Base-by-base conservation (phyloP, 176 grass and related monocot species). In the Urochloa ruziziensis region DNA sequence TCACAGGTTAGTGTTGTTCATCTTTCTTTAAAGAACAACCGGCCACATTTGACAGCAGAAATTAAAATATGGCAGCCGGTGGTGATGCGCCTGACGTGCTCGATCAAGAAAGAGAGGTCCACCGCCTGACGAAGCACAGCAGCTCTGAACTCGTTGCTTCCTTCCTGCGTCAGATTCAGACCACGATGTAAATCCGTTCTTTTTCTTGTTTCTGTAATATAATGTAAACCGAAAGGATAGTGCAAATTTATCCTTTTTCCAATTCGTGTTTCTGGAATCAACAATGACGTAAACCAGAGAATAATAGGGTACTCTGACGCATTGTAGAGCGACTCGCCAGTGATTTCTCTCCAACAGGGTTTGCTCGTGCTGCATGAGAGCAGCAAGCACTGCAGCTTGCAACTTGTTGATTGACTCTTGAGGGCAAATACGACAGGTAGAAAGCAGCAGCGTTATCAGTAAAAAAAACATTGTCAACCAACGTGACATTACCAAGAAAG, bases 31-130 rank as follows among this genome's bases (percentile, higher is more conserved):
- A 77, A 73, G 60, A 60, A 60, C 33, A 43, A 35, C 35, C 28
- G 14, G 7, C 12, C 46, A 58, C 36, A 24, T 49, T 80, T 49
- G 40, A 63, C 49, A 57, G 49, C 5, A 9, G 16, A 34, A 58
- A 19, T 3, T 8, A 18, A 1, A 53, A 29, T 16, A 29, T 18
- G 61, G 4, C 43, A 30, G 58, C 67, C 11, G 43, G 43, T 7
- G 76, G 9, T 80, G 73, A 47, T 69, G 76, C 37, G 43, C 56
- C 46, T 51, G 54, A 73, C 69, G 30, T n/a, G 74, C n/a, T 84
- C 23, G 19, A 52, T 42, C 36, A 24, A 65, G 24, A 44, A 56
- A 66, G 3, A 34, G 18, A 66, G 32, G 8, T 67, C 48, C 25
- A 33, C 12, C 56, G 48, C 69, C 67, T 73, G 78, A 87, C 70